Percentiles rank a stretch among this genome's conserved stretches.
Conservation (phyloP, 2,329 filamentous ascomycete genomes). For the Fusarium mangiferae region DNA sequence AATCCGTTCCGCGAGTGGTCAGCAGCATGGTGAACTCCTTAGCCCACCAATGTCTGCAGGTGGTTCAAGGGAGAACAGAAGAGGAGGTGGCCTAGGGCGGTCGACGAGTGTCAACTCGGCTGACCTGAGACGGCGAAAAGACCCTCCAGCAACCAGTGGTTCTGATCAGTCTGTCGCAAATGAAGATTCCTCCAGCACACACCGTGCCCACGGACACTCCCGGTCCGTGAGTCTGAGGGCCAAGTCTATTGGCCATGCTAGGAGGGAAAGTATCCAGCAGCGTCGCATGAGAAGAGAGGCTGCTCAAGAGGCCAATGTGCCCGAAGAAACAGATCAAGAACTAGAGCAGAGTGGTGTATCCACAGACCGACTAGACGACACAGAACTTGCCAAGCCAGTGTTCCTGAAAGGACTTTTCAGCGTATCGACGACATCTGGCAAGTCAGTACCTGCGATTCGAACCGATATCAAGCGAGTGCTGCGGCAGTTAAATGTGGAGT, state of each 20-base stretch:
- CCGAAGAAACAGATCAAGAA: slow-evolving; percentile 90
- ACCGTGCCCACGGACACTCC: slow-evolving; percentile 62
- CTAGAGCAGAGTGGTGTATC: slow-evolving; percentile 70
- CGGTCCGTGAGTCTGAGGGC: slow-evolving; percentile 76
- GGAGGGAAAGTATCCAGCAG: slow-evolving; percentile 91
- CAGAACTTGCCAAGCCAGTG: slow-evolving; percentile 90
- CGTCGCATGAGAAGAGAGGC: slow-evolving; percentile 80
- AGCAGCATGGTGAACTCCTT: slow-evolving; percentile 82
- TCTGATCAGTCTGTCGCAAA: slow-evolving; percentile 77
- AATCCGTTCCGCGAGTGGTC: slow-evolving; percentile 67
- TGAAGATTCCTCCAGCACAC: slow-evolving; percentile 62
- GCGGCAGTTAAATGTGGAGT: slow-evolving; percentile 88
- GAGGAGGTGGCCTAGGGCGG: slow-evolving; percentile 76
- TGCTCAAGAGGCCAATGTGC: slow-evolving; percentile 78
- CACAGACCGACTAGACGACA: slow-evolving; percentile 70
- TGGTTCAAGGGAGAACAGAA: slow-evolving; percentile 64
- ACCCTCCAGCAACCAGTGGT: slow-evolving; percentile 79
- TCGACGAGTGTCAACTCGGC: slow-evolving; percentile 94
- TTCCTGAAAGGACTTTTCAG: slow-evolving; percentile 97
- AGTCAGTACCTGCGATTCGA: slow-evolving; percentile 86
- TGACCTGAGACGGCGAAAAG: slow-evolving; percentile 78
- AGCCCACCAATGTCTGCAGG: slow-evolving; percentile 76
- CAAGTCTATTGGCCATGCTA: slow-evolving; percentile 88
- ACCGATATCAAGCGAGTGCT: slow-evolving; percentile 91
- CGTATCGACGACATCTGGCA: slow-evolving; percentile 94